Evolutionary conservation across 2,329 filamentous ascomycete genomes (phyloP).

Genomic region (Phyllosticta citribraziliensis): DNA sequence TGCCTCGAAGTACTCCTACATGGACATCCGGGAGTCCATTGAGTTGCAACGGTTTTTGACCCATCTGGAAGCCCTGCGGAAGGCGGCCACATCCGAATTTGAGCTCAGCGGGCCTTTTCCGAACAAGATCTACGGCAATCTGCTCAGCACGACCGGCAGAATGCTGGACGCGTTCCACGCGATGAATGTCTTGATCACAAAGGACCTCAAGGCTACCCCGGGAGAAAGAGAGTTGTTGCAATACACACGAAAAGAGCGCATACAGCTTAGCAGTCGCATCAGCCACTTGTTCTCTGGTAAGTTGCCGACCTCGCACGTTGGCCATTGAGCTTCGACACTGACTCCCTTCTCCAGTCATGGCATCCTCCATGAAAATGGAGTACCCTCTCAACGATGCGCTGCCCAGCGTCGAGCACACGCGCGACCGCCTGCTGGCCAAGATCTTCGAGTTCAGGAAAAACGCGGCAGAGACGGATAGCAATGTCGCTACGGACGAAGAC

Average conservation of each 20-base stretch:
- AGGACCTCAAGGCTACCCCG: slow-evolving; percentile 62
- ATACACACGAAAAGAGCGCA: slow-evolving; percentile 70
- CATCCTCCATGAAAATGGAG: slow-evolving; percentile 86
- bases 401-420: slow-evolving; percentile 68
- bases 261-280: slow-evolving; percentile 74
- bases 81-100: slow-evolving; percentile 72
- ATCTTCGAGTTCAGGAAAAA: slow-evolving; percentile 79
- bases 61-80: slow-evolving; percentile 63
- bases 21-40: slow-evolving; percentile 79
- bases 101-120: slow-evolving; percentile 84
- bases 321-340: not conserved
- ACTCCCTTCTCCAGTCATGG: slow-evolving; percentile 51
- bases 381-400: slow-evolving; percentile 86
- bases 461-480: slow-evolving; percentile 36
- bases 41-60: slow-evolving; percentile 71
- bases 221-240: slow-evolving; percentile 74
- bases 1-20: slow-evolving; percentile 48
- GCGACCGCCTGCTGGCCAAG: slow-evolving; percentile 76
- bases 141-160: slow-evolving; percentile 69
- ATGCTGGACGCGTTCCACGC: slow-evolving; percentile 92
- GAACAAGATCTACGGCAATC: slow-evolving; percentile 57
- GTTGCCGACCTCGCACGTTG: slow-evolving; percentile 17
- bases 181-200: slow-evolving; percentile 86
- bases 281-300: slow-evolving; percentile 66
- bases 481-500: slow-evolving; percentile 58